Base-by-base conservation (phyloP, 805 yeast species). In the Saccharomycopsis guyanensis region DNA sequence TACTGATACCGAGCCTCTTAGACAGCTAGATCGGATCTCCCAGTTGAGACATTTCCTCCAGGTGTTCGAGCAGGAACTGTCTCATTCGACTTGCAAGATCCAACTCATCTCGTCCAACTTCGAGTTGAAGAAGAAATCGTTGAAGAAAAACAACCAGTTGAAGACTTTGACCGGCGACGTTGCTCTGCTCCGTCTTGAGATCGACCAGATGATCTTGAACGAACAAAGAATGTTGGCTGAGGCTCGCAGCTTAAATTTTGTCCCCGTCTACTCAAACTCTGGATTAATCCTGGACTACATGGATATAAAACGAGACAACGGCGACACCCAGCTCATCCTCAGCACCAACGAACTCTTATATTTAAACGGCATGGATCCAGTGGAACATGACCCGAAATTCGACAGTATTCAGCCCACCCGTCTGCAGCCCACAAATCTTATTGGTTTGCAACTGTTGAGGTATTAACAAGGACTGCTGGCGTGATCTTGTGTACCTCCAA, bases 71-170 rank as follows among this genome's bases (percentile, higher is more conserved):
- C 37, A 33, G 20, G 20, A 42, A 24, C 29, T 25, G 29, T 6
- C 29, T 10, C 29, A 25, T 10, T 25, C 53, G 13, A 34, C 18
- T 22, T 51, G 54, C 36, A 34, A 46, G 33, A 27, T 51, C 16
- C 54, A 51, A 36, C 40, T 51, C 4, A 43, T 51, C 36, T 43
- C 49, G 3, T 49, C 54, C 3, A 53, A 51, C 25, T 43, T 49
- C 10, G n/a, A 49, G n/a, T 38, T 51, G 15, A 48, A 49, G 32
- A 49, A 51, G 27, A 48, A 51, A 25, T 51, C 54, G 1, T 24
- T 45, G 37, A 51, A 46, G 35, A 51, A 51, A 37, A 49, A 39
- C 19, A 36, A 37, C 18, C 46, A 49, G 37, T 42, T 51, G 25
- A 51, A 49, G 23, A 46, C 40, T 31, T 41, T 51, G 32, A 45